phyloP scores from a whole-genome alignment of 2,329 filamentous ascomycete genomes.

The Cercospora citrullina region DNA sequence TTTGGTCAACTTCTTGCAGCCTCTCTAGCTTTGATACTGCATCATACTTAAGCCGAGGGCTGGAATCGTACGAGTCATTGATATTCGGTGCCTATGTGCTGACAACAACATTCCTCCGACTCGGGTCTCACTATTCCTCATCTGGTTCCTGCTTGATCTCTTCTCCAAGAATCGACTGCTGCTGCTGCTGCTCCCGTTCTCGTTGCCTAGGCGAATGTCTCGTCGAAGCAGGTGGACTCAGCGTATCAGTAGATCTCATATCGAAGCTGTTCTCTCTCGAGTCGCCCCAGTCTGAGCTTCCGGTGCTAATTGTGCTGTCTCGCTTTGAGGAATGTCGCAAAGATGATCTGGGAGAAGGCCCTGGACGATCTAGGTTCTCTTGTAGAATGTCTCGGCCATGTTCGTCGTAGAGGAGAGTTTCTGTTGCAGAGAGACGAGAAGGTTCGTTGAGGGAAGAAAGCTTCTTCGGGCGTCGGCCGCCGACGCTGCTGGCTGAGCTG shows the following conservation, averaged over 20 bases:
- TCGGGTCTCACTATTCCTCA: neutral
- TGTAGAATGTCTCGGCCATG: conserved; percentile 9
- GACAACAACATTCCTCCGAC: neutral
- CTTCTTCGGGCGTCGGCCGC: conserved; percentile 28
- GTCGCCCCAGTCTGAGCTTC: conserved; percentile 18
- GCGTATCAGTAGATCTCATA: conserved; percentile 6
- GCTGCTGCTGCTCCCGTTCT: neutral
- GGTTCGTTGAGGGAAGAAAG: conserved; percentile 20
- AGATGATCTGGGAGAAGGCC: neutral
- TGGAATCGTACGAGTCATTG: neutral
- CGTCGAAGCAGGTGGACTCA: neutral
- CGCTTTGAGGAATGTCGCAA: conserved; percentile 21
- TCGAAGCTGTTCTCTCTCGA: conserved; percentile 22
- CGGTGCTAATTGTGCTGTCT: conserved; percentile 26
- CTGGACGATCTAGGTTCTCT: neutral
- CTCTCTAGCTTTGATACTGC: neutral
- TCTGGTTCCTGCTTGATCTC: conserved; percentile 14
- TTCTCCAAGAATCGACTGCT: neutral
- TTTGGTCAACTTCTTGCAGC: neutral
- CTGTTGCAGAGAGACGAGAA: conserved; percentile 34
- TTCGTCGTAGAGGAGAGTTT: conserved; percentile 32
- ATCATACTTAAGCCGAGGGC: neutral
- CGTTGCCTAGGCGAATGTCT: conserved; percentile 1
- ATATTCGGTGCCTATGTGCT: neutral
- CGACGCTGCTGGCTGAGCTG: conserved; percentile 26